phyloP scores from a whole-genome alignment of 2,329 filamentous ascomycete species.

The Neopestalotiopsis sp. region DNA sequence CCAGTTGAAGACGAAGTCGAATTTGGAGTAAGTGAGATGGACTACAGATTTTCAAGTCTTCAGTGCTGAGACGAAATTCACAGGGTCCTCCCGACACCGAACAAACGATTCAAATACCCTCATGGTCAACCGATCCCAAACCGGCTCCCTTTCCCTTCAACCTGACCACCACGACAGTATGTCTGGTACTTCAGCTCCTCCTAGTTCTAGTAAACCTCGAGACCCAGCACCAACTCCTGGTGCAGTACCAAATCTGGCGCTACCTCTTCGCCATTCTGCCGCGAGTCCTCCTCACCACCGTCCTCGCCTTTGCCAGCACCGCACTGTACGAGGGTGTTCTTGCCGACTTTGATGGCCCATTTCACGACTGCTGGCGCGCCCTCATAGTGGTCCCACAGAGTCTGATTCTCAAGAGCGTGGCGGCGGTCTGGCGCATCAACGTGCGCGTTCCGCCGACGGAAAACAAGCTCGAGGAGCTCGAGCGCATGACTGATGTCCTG shows the following conservation, averaged over 20 bases:
- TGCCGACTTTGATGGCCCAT: neutral
- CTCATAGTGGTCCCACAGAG: neutral
- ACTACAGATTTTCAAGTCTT: too few species aligned
- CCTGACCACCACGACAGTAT: neutral
- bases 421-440: neutral
- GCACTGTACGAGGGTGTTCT: neutral
- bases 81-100: neutral
- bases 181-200: neutral
- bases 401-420: neutral
- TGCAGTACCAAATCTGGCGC: neutral
- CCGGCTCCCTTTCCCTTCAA: neutral
- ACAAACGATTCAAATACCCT: neutral
- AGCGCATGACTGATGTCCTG: neutral
- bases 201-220: constrained; percentile 7
- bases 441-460: neutral
- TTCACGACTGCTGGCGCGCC: neutral
- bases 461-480: neutral
- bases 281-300: neutral
- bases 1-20: neutral
- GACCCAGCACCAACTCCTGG: neutral
- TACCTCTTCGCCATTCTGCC: neutral
- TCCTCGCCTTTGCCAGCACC: neutral
- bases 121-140: constrained; percentile 6
- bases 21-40: too few species aligned
- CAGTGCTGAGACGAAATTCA: neutral